These are phyloP conservation scores for Malassezia brasiliensis DNA, from an alignment of 1,284 basidiomycete species.

Conservation along the genomic window DNA sequence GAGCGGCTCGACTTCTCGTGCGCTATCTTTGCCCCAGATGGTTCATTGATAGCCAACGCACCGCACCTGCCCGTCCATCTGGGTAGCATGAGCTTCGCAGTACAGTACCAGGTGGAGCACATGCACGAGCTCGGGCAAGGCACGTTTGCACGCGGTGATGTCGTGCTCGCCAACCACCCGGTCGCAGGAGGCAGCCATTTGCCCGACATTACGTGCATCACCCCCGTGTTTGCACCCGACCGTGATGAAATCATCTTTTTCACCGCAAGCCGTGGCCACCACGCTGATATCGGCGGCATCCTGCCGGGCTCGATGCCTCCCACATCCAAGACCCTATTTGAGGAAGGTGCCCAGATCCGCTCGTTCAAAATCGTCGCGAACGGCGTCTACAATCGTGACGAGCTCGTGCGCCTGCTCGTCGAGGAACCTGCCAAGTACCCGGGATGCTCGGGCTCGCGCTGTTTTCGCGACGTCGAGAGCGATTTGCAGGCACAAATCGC, in stretches of 20 bases:
- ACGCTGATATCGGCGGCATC: conserved; percentile 61
- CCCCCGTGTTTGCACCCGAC: conserved; percentile 65
- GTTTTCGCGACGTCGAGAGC: conserved; percentile 72
- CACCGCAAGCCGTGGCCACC: conserved; percentile 69
- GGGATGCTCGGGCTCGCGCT: conserved; percentile 48
- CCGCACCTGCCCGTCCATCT: conserved; percentile 66
- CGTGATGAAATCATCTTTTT: conserved; percentile 73
- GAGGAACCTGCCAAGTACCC: conserved; percentile 71
- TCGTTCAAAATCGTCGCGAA: conserved; percentile 84
- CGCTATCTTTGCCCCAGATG: conserved; percentile 79
- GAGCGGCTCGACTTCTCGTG: conserved; percentile 77
- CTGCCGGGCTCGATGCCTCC: conserved; percentile 86
- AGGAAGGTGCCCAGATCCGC: conserved; percentile 85
- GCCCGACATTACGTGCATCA: conserved; percentile 75
- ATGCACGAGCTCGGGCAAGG: conserved; percentile 51
- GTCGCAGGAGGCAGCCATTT: conserved; percentile 63
- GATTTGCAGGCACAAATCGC: conserved; percentile 93
- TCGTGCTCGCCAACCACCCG: conserved; percentile 81
- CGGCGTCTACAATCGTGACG: conserved; percentile 69
- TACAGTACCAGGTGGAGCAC: conserved; percentile 76
- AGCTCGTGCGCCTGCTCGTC: conserved; percentile 67
- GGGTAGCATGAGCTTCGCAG: conserved; percentile 57
- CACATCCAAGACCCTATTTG: conserved; percentile 74
- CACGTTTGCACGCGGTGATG: conserved; percentile 65
- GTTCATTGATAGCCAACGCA: conserved; percentile 81